Evolutionary conservation across 2,329 filamentous ascomycete species (phyloP).

Genomic region (Aureobasidium sp.): DNA sequence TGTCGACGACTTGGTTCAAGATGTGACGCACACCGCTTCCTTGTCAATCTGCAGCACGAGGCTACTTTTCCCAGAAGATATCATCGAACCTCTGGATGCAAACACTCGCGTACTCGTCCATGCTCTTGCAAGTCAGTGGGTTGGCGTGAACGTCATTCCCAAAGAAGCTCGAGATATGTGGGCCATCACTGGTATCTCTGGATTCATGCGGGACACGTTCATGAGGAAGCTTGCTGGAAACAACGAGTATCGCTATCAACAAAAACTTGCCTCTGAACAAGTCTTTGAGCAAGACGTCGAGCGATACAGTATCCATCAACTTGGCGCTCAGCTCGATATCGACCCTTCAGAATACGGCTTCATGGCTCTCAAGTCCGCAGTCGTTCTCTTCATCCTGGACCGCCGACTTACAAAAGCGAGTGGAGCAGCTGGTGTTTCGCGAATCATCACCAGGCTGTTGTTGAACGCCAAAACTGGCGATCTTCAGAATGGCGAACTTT

Average conservation of each 20-base stretch:
- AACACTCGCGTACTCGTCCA: slow-evolving; percentile 74
- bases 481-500: slow-evolving; percentile 59
- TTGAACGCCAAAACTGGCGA: slow-evolving; percentile 78
- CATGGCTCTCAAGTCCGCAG: slow-evolving; percentile 77
- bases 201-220: slow-evolving; percentile 92
- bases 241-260: slow-evolving; percentile 85
- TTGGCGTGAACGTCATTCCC: slow-evolving; percentile 84
- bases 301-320: slow-evolving; percentile 70
- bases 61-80: slow-evolving; percentile 72
- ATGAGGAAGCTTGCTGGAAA: slow-evolving; percentile 86
- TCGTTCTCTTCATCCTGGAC: slow-evolving; percentile 90
- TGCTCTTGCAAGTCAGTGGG: slow-evolving; percentile 84
- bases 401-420: slow-evolving; percentile 82
- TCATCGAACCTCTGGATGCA: slow-evolving; percentile 77
- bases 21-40: slow-evolving; percentile 69
- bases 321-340: slow-evolving; percentile 68
- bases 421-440: slow-evolving; percentile 70
- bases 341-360: slow-evolving; percentile 85
- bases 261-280: slow-evolving; percentile 74
- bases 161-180: slow-evolving; percentile 74
- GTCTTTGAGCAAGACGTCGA: slow-evolving; percentile 74
- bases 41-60: slow-evolving; percentile 81
- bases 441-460: slow-evolving; percentile 78
- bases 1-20: slow-evolving; percentile 74
- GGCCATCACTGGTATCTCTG: slow-evolving; percentile 81